Percentiles rank a stretch among this genome's conserved stretches.
These are phyloP conservation scores for Suillus paluster DNA, from an alignment of 768 basidiomycete genomes.

Conservation along the genomic window DNA sequence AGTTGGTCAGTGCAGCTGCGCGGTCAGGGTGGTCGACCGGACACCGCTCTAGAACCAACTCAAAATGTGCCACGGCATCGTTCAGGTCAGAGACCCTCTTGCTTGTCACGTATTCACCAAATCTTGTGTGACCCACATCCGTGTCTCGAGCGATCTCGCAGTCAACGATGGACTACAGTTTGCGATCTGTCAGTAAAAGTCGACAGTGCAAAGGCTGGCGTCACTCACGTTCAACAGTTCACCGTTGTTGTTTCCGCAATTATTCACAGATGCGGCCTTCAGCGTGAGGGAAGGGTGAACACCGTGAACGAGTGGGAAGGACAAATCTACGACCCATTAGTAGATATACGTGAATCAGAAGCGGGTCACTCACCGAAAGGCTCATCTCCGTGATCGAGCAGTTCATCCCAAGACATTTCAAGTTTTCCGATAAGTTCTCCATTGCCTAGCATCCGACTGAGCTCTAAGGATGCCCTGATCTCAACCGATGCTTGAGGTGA, in stretches of 20 bases:
- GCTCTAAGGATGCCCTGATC: not conserved
- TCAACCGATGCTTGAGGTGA: not conserved
- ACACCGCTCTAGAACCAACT: constrained; percentile 7
- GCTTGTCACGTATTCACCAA: not conserved
- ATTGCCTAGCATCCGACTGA: not conserved
- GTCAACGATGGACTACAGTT: not conserved
- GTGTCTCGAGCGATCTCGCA: not conserved
- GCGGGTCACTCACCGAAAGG: not conserved
- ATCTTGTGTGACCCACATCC: not conserved
- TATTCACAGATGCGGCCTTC: not conserved
- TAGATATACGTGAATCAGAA: not conserved
- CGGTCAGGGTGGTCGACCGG: constrained; percentile 11
- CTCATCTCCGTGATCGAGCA: not conserved
- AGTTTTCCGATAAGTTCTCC: not conserved
- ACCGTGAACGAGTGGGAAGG: not conserved
- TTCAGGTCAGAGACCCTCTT: not conserved
- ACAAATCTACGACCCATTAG: not conserved
- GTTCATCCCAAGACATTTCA: not conserved
- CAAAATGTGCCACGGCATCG: not conserved
- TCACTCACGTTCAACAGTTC: not conserved
- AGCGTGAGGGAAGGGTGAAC: not conserved
- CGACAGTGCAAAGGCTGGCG: not conserved
- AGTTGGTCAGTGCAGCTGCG: constrained; percentile 11
- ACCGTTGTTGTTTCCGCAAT: not conserved
- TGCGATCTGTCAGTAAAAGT: not conserved